phyloP scores from a whole-genome alignment of 441 rosid species.

The Kokia cookei region DNA sequence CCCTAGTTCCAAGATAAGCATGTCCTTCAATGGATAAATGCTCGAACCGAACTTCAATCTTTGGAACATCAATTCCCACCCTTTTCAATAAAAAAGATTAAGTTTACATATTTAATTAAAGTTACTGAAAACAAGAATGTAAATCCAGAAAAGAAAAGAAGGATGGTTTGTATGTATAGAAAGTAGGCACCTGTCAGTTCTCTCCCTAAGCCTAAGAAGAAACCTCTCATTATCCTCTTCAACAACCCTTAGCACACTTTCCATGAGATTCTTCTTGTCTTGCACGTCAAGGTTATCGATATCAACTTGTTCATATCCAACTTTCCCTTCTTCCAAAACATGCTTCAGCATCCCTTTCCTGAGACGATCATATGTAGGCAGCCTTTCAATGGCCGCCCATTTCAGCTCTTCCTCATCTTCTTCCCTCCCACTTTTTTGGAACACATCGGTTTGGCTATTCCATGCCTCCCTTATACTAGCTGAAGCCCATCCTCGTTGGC shows the following conservation, averaged over 20 bases:
- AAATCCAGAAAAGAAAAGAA: not conserved
- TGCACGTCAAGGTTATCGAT: constrained; percentile 35
- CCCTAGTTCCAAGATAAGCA: constrained; percentile 54
- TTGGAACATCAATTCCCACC: constrained; percentile 54
- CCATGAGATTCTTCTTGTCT: constrained; percentile 40
- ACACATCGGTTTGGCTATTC: constrained; percentile 32
- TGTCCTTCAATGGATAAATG: constrained; percentile 46
- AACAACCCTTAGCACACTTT: constrained; percentile 37
- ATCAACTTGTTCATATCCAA: constrained; percentile 43
- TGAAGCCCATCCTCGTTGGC: constrained; percentile 38
- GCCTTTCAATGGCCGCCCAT: constrained; percentile 67
- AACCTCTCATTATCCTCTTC: constrained; percentile 58
- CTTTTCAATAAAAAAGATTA: constrained; percentile 19
- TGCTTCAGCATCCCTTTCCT: constrained; percentile 37
- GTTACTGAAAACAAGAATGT: not conserved
- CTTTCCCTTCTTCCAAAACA: constrained; percentile 32
- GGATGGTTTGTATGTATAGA: not conserved
- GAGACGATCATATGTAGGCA: constrained; percentile 55
- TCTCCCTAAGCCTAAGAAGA: constrained; percentile 39
- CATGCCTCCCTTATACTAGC: constrained; percentile 38
- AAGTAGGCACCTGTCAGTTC: constrained; percentile 40
- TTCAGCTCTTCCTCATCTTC: constrained; percentile 59
- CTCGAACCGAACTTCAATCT: constrained; percentile 52
- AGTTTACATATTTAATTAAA: constrained; percentile 1
- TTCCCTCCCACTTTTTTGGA: constrained; percentile 38